Evolutionary conservation across 345 rosid genomes (phyloP), one percentile per base, ranked within the genome.

Genomic region (Euphorbia pulcherrima): DNA sequence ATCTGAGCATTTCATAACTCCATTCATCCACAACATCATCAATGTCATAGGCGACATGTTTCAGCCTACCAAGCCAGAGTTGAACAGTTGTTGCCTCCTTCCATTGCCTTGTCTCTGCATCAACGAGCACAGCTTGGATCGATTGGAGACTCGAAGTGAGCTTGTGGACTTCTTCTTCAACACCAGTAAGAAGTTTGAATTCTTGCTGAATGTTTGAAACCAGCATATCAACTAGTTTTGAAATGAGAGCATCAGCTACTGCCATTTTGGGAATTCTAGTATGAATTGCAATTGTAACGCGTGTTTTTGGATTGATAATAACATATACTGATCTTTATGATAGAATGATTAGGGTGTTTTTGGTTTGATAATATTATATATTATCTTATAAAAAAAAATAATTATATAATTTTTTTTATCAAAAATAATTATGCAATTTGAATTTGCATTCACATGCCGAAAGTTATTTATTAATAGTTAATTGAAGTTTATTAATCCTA

Each of bases 21-120:
- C 64, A 58, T 27, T 68, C 72, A 57, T 68, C 72, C 59, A 70
- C 1, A n/a, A 57, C 17, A 8, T 64, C 65, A 7, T 64, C 65
- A 2, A 72, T 17, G 28, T 72, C 65, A 17, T 64, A 72, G 12
- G 17, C 12, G 4, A 58, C 20, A 1, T 44, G 40, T 65, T 46
- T 57, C 11, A 72, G 29, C 40, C 65, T 9, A 35, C 12, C 75
- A 0, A 72, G 8, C 69, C 75, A 64, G 6, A 0, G 16, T 0
- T 11, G 58, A n/a, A 64, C 28, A 0, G 10, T 4, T 6, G 10
- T 4, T 6, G 0, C 6, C 8, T 64, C 65, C 59, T 24, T 37
- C 30, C 9, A 23, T 23, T 37, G 65, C 17, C 59, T 46, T 24
- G 37, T 11, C 41, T 64, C 75, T 57, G 65, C 75, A 46, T 72